phyloP scores from a whole-genome alignment of 2,329 filamentous ascomycete species.

The Pleomassaria siparia region DNA sequence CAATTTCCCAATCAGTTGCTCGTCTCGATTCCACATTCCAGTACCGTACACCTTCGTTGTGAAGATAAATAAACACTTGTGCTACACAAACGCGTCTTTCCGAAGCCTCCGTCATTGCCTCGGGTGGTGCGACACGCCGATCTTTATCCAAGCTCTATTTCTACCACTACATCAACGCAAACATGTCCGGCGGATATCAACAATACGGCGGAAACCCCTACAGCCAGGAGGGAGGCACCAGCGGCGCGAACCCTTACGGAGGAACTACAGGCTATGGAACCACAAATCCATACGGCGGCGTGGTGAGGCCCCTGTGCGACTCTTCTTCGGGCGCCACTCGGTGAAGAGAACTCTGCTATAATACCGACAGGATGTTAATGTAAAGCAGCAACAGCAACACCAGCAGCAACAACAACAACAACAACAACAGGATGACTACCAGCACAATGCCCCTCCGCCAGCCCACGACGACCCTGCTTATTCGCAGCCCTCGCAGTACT shows the following conservation, averaged over 20 bases:
- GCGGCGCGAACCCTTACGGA: constrained; percentile 43
- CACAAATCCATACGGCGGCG: constrained; percentile 29
- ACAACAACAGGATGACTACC: constrained; percentile 25
- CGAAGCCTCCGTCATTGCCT: background rate
- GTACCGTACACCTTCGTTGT: background rate
- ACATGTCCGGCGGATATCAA: constrained; percentile 50
- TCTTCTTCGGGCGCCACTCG: constrained; percentile 7
- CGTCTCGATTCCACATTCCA: background rate
- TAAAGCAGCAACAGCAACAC: too few species aligned
- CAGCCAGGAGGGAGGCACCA: constrained; percentile 44
- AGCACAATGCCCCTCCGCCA: constrained; percentile 28
- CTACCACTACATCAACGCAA: background rate
- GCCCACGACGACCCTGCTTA: constrained; percentile 42
- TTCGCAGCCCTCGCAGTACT: constrained; percentile 44
- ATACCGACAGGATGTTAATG: too few species aligned
- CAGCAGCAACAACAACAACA: too few species aligned
- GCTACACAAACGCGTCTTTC: background rate
- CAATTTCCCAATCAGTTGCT: background rate
- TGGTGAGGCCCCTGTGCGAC: constrained; percentile 11
- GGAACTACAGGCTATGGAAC: constrained; percentile 29
- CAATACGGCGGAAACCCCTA: constrained; percentile 65
- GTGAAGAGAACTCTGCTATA: too few species aligned
- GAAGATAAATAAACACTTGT: background rate
- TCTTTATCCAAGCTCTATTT: background rate
- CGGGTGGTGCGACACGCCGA: background rate